These are phyloP conservation scores for Neurospora sp. DNA, from an alignment of 495 filamentous ascomycete species.

Conservation along the genomic window DNA sequence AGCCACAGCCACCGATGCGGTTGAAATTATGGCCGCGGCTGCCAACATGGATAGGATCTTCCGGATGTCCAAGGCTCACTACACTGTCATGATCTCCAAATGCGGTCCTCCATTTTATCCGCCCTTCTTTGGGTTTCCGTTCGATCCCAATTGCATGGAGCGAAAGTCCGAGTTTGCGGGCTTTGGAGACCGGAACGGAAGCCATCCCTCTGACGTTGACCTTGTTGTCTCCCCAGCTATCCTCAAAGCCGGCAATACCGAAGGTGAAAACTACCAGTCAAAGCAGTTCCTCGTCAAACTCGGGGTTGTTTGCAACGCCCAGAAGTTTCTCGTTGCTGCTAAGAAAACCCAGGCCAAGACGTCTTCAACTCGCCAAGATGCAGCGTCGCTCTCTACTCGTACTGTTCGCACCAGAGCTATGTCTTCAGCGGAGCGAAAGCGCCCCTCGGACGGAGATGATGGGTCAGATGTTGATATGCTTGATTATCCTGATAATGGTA, in stretches of 20 bases:
- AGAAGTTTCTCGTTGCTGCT: not conserved
- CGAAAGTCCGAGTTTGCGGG: not conserved
- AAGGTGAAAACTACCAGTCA: slow-evolving; percentile 3
- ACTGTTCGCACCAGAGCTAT: too few species aligned
- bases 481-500: too few species aligned
- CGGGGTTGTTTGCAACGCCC: not conserved
- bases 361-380: too few species aligned
- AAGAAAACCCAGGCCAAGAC: too few species aligned
- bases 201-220: not conserved
- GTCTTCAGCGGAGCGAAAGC: too few species aligned
- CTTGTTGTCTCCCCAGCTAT: slow-evolving; percentile 5
- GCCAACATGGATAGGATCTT: not conserved
- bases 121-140: not conserved
- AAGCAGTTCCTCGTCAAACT: slow-evolving; percentile 8
- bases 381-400: too few species aligned
- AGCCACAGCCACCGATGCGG: too few species aligned
- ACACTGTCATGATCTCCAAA: not conserved
- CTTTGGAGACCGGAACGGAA: not conserved
- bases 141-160: slow-evolving; percentile 4
- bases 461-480: too few species aligned
- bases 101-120: too few species aligned
- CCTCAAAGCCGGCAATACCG: slow-evolving; percentile 9
- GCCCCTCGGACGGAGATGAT: too few species aligned
- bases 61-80: slow-evolving; percentile 5
- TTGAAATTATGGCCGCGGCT: too few species aligned